These are phyloP conservation scores for Peltaster fructicola DNA, from an alignment of 2,329 filamentous ascomycete species.

Conservation along the genomic window DNA sequence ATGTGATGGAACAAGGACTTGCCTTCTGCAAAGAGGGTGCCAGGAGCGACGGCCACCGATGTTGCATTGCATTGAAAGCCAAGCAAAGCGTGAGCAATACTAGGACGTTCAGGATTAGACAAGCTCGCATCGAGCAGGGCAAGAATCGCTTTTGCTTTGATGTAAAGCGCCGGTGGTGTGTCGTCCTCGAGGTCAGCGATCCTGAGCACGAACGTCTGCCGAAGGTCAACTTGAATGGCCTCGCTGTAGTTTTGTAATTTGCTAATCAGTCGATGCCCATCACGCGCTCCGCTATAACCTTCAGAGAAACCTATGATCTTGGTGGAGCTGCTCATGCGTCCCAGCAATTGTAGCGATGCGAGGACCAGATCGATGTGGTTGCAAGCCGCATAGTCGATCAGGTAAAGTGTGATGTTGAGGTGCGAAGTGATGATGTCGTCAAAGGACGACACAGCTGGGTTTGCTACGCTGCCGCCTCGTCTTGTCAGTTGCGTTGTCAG, in stretches of 20 bases:
- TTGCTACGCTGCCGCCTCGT: conserved; percentile 46
- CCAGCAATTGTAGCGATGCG: conserved; percentile 62
- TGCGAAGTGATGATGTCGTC: conserved; percentile 81
- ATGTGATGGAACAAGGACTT: conserved; percentile 73
- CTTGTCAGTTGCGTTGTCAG: conserved; percentile 48
- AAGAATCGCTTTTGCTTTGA: conserved; percentile 61
- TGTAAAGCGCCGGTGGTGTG: conserved; percentile 54
- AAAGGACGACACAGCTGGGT: conserved; percentile 67
- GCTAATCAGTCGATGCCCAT: conserved; percentile 15
- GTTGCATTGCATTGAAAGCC: conserved; percentile 65
- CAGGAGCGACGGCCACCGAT: conserved; percentile 47
- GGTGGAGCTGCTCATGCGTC: conserved; percentile 69
- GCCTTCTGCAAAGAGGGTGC: conserved; percentile 52
- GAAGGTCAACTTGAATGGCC: conserved; percentile 63
- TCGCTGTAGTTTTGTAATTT: conserved; percentile 23
- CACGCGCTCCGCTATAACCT: conserved; percentile 34
- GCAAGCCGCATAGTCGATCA: conserved; percentile 75
- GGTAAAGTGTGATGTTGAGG: conserved; percentile 57
- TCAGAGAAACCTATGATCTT: conserved; percentile 58
- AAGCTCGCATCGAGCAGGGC: conserved; percentile 63
- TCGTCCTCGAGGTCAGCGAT: conserved; percentile 67
- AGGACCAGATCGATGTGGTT: conserved; percentile 67
- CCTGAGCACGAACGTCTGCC: conserved; percentile 61
- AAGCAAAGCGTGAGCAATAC: conserved; percentile 75
- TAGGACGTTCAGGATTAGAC: conserved; percentile 64